Evolutionary conservation across 495 filamentous ascomycete genomes (phyloP), one percentile per base, ranked within the genome.

Genomic region (Aspergillus steynii): DNA sequence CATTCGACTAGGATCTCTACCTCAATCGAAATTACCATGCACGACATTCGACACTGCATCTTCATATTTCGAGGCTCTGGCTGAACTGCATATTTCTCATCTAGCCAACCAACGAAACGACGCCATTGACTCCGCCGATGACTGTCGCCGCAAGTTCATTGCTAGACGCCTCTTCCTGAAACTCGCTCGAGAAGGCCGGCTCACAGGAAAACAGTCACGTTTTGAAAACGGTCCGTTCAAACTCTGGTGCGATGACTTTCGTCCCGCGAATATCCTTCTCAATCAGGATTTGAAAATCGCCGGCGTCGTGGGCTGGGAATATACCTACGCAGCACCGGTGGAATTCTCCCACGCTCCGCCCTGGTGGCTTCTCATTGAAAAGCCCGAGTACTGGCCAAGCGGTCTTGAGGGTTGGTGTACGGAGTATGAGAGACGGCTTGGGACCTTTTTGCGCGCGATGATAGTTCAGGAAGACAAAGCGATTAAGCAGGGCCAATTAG

Each of bases 301-400:
- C 27, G 57, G 57, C 2, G 62, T 60, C 3, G 42, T 57, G 12
- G 37, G 59, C 51, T 63, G 56, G 61, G 56, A 52, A 45, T 59
- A 50, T 49, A 51, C 56, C 10, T 63, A 63, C 31, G 45, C 56
- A 15, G 61, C 56, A 7, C 61, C 61, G n/a, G 51, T 54, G 3
- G 61, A 59, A 26, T 68, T 66, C 52, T 37, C 61, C 15, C 66
- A 71, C 27, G 73, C 75, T 20, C 70, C 74, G 10, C 76, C 77
- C 0, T 79, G 71, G 71, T 80, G 77, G 77, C 68, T 82, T n/a
- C 69, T 80, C 14, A 55, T 80, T 1, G 61, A 72, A 26, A 29
- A 28, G 28, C 71, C 74, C 0, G 74, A 80, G 25, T 61, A 59
- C n/a, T 79, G 75, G 76, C 1, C 15, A 37, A 14, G 32, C n/a